These are phyloP conservation scores for Silene noctiflora DNA, from an alignment of 179 eudicot genomes.

Conservation along the genomic window DNA sequence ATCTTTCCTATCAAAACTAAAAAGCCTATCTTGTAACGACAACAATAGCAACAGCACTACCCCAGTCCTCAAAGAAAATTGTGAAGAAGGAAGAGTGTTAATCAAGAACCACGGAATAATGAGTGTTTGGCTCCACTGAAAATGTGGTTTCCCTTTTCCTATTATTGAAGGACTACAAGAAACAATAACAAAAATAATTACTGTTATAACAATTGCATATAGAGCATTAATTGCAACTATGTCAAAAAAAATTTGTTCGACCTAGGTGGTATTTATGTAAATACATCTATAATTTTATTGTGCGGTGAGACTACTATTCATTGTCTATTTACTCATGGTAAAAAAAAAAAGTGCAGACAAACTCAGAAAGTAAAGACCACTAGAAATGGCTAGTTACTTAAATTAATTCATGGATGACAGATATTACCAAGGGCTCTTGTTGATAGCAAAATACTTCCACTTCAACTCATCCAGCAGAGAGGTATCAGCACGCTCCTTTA, in stretches of 20 bases:
- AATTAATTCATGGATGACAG: background rate
- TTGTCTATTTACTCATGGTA: background rate
- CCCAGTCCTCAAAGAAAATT: background rate
- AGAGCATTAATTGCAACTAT: background rate
- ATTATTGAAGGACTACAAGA: background rate
- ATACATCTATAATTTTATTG: background rate
- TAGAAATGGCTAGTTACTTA: constrained; percentile 7
- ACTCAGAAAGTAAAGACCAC: background rate
- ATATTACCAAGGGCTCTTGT: constrained; percentile 86
- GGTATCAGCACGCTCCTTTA: constrained; percentile 57
- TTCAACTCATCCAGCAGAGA: constrained; percentile 66
- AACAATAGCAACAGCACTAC: too few species aligned
- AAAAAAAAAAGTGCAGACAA: background rate
- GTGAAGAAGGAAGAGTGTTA: background rate
- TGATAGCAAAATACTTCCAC: constrained; percentile 74
- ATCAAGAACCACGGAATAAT: background rate
- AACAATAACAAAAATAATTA: background rate
- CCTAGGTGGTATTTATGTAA: background rate
- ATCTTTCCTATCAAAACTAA: background rate
- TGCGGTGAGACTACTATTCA: background rate
- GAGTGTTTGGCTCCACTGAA: background rate
- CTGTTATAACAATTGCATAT: background rate
- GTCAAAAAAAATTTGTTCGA: background rate
- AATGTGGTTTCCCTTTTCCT: background rate
- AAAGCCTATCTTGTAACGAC: too few species aligned